Evolutionary conservation across 2,329 filamentous ascomycete genomes (phyloP).

Genomic region (Harringtonia lauricola): DNA sequence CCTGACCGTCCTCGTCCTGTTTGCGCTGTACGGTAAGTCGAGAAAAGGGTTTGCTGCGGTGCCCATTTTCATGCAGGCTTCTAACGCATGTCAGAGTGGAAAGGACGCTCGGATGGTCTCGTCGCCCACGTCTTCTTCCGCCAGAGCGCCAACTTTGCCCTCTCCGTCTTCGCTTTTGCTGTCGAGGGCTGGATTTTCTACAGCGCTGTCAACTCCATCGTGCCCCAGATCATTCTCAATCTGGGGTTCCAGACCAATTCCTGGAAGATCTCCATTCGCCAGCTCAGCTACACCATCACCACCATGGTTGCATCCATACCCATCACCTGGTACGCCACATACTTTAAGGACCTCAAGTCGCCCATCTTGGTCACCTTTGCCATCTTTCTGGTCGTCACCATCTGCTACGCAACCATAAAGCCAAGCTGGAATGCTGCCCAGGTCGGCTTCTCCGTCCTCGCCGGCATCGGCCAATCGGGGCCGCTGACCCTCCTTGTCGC

Average conservation of each 20-base stretch:
- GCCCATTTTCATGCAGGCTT: background rate
- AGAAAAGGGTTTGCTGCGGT: background rate
- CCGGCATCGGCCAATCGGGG: conserved; percentile 36
- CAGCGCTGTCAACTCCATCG: conserved; percentile 38
- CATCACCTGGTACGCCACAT: conserved; percentile 33
- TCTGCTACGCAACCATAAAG: conserved; percentile 33
- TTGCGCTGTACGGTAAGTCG: conserved; percentile 27
- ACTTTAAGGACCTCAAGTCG: conserved; percentile 34
- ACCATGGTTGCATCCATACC: conserved; percentile 29
- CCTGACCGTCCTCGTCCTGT: conserved; percentile 25
- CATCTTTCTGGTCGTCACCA: conserved; percentile 32
- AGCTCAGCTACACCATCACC: conserved; percentile 31
- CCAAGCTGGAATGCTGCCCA: conserved; percentile 32
- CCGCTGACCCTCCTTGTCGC: conserved; percentile 38
- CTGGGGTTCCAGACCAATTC: conserved; percentile 34
- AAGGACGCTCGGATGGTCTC: conserved; percentile 39
- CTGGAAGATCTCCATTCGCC: conserved; percentile 36
- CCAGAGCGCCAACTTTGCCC: conserved; percentile 40
- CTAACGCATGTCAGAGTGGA: conserved; percentile 35
- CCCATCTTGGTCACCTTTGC: conserved; percentile 34
- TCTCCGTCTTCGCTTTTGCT: conserved; percentile 43
- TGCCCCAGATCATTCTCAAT: conserved; percentile 35
- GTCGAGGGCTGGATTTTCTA: conserved; percentile 50
- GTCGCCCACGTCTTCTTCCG: conserved; percentile 45
- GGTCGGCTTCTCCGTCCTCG: conserved; percentile 34